A percentile compares a stretch with the other conserved stretches of the same genome.
These are phyloP conservation scores for Paraphoma sp. DNA, from an alignment of 2,329 filamentous ascomycete species.

Conservation along the genomic window DNA sequence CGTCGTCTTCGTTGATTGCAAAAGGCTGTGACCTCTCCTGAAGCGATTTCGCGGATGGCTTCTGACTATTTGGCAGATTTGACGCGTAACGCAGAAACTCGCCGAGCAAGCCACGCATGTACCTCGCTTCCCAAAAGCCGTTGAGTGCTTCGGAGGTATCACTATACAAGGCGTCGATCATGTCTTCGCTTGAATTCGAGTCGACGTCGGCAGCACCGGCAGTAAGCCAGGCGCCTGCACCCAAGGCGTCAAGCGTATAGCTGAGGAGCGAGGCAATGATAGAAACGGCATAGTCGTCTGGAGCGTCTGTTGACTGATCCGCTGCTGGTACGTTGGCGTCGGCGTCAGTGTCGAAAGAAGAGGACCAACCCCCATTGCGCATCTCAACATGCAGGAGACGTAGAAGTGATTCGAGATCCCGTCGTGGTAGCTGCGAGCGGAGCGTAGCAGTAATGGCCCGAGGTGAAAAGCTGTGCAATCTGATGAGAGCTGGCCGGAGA, in stretches of 20 bases:
- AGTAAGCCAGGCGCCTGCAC: conserved; percentile 73
- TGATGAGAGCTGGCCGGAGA: conserved; percentile 71
- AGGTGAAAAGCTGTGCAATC: conserved; percentile 71
- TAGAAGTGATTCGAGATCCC: conserved; percentile 75
- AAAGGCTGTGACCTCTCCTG: conserved; percentile 55
- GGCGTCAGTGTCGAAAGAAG: conserved; percentile 69
- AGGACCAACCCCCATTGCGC: conserved; percentile 77
- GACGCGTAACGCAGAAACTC: conserved; percentile 68
- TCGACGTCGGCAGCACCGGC: conserved; percentile 57
- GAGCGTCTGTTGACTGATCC: conserved; percentile 54
- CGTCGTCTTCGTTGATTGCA: conserved; percentile 52
- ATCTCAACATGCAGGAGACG: conserved; percentile 76
- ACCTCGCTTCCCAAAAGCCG: conserved; percentile 72
- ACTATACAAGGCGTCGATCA: conserved; percentile 69
- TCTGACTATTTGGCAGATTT: conserved; percentile 35
- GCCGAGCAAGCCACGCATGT: conserved; percentile 68
- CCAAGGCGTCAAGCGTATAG: conserved; percentile 77
- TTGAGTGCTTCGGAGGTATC: conserved; percentile 76
- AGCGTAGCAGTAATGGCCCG: conserved; percentile 67
- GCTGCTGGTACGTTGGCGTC: conserved; percentile 46
- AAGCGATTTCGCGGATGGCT: conserved; percentile 39
- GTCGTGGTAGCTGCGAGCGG: conserved; percentile 67
- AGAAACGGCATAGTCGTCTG: conserved; percentile 72
- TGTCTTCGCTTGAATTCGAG: conserved; percentile 64
- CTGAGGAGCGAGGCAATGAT: conserved; percentile 75